Base-by-base conservation (phyloP, 345 rosid genomes). In the Cochlearia excelsa region DNA sequence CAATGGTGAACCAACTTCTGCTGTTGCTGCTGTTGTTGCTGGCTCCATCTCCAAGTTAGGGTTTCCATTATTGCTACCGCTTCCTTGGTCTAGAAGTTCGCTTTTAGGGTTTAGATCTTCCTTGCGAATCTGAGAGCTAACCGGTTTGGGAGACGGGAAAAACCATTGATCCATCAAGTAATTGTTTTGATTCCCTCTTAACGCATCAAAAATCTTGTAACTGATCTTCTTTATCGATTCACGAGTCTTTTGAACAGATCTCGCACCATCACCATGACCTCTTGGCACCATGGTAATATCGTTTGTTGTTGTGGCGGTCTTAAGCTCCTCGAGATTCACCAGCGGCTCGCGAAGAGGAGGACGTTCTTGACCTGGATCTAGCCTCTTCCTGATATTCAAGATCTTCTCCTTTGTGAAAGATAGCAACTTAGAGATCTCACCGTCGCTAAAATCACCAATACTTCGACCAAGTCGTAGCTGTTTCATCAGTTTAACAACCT, bases 81-180 rank as follows among this genome's bases (percentile, higher is more conserved):
- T 62, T 55, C 54, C 30, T 56, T 62, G 64, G 33, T 16, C 34
- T 0, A 5, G 59, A 67, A 29, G 38, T 8, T 50, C 11, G 0
- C 33, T 35, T 46, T 6, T 5, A 43, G 3, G 26, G 41, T 26
- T 9, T 40, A 16, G 6, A 49, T 2, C 9, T 1, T n/a, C 2
- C 61, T 35, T 53, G 3, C 37, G 47, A 2, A 7, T 7, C 1
- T 9, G 11, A 52, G 10, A 37, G 11, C 23, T 35, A 38, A 26
- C 9, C 0, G 6, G 33, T 1, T 23, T 11, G 2, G 33, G 2
- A 43, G 53, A 30, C 29, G 56, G 9, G 0, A 27, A 41, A 39
- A 44, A 0, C 60, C 69, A 70, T 46, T 51, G 6, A 45, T 63
- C 74, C 30, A 57, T 2, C 31, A 70, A 44, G 48, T 63, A 57